Evolutionary conservation across 2,329 filamentous ascomycete species (phyloP).

Genomic region (Calycina marina): DNA sequence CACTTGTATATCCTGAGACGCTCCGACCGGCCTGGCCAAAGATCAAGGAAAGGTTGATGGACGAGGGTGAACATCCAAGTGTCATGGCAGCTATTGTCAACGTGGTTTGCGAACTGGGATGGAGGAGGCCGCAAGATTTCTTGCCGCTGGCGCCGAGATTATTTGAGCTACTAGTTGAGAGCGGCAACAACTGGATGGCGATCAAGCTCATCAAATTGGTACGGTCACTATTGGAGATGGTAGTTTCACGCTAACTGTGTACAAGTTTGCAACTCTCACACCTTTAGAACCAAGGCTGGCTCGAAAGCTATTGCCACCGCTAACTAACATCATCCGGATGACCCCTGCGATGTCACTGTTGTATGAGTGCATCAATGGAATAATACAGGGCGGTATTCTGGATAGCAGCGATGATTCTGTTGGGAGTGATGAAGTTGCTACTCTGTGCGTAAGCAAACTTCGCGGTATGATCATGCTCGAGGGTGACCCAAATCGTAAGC

Average conservation of each 20-base stretch:
- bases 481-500: slow-evolving; percentile 80
- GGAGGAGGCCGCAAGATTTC: slow-evolving; percentile 87
- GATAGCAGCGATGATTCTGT: slow-evolving; percentile 65
- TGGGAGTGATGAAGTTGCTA: slow-evolving; percentile 82
- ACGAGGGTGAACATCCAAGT: slow-evolving; percentile 77
- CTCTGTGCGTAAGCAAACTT: slow-evolving; percentile 81
- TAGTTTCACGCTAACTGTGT: slow-evolving; percentile 50
- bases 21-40: slow-evolving; percentile 89
- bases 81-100: slow-evolving; percentile 95
- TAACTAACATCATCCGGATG: slow-evolving; percentile 86
- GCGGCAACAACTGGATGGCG: slow-evolving; percentile 98
- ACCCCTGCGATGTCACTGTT: slow-evolving; percentile 96
- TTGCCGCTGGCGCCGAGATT: slow-evolving; percentile 79
- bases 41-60: slow-evolving; percentile 86
- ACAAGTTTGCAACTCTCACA: slow-evolving; percentile 82
- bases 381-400: slow-evolving; percentile 91
- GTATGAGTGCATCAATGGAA: slow-evolving; percentile 97
- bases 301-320: slow-evolving; percentile 76
- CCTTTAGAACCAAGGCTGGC: slow-evolving; percentile 84
- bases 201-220: slow-evolving; percentile 98
- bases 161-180: slow-evolving; percentile 82
- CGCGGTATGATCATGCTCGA: slow-evolving; percentile 89
- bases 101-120: slow-evolving; percentile 89
- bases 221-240: slow-evolving; percentile 23
- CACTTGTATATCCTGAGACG: slow-evolving; percentile 92